A percentile compares a stretch with the other conserved stretches of the same genome.
These are phyloP conservation scores for Naganishia randhawae DNA, from an alignment of 768 basidiomycete genomes.

Conservation along the genomic window DNA sequence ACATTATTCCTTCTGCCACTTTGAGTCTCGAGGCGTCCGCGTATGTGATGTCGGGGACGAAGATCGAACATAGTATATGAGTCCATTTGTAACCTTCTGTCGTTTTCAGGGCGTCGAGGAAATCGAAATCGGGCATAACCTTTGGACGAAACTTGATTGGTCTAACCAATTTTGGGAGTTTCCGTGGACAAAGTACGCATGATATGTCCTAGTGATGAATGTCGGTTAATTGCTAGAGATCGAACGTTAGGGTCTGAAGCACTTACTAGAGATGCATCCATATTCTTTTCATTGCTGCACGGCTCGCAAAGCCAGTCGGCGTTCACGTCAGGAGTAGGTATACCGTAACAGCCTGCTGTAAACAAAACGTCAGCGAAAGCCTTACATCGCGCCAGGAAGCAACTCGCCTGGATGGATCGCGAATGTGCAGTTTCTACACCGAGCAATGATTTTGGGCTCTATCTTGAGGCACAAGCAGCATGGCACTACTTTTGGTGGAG, in stretches of 20 bases:
- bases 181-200: conserved; percentile 78
- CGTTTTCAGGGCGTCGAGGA: conserved; percentile 74
- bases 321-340: conserved; percentile 57
- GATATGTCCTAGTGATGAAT: conserved; percentile 62
- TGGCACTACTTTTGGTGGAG: conserved; percentile 50
- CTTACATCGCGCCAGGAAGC: not conserved
- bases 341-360: conserved; percentile 63
- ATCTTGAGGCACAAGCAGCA: conserved; percentile 72
- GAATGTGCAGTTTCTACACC: conserved; percentile 75
- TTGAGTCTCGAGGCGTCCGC: conserved; percentile 69
- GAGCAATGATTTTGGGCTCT: conserved; percentile 70
- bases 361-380: conserved; percentile 19
- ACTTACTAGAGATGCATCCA: conserved; percentile 76
- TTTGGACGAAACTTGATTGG: conserved; percentile 15
- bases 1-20: conserved; percentile 76
- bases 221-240: not conserved
- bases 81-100: conserved; percentile 92
- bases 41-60: conserved; percentile 77
- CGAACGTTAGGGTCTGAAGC: not conserved
- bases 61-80: conserved; percentile 83
- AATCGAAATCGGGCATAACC: conserved; percentile 41
- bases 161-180: conserved; percentile 53
- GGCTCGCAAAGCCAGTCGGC: conserved; percentile 83
- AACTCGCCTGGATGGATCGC: conserved; percentile 71
- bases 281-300: conserved; percentile 74